These are phyloP conservation scores for Leccinum rimulosum DNA, from an alignment of 768 basidiomycete species.

Conservation along the genomic window DNA sequence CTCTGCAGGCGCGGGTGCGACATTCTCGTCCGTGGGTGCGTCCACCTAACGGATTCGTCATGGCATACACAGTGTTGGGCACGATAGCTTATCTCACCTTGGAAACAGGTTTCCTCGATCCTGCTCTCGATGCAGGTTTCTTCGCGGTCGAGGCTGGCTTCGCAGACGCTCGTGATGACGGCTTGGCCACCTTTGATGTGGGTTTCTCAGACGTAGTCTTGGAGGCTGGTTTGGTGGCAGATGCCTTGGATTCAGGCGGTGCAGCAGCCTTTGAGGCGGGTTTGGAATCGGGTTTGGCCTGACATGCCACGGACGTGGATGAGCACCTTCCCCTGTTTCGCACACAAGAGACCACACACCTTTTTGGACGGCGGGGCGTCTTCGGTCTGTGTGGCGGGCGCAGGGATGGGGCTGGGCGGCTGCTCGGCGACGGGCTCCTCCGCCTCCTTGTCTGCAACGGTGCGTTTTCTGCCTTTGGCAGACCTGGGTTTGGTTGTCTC, in stretches of 20 bases:
- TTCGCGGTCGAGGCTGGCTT: conserved; percentile 46
- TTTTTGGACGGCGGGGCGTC: conserved; percentile 63
- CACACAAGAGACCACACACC: conserved; percentile 34
- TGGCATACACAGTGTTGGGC: not conserved
- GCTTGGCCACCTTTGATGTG: conserved; percentile 39
- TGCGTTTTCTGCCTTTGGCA: conserved; percentile 56
- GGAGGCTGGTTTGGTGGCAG: conserved; percentile 30
- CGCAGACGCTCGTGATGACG: conserved; percentile 36
- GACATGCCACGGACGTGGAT: conserved; percentile 1
- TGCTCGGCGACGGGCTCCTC: conserved; percentile 35
- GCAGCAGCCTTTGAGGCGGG: conserved; percentile 23
- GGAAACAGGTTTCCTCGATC: conserved; percentile 62
- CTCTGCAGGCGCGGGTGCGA: conserved; percentile 37
- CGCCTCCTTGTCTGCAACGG: conserved; percentile 38
- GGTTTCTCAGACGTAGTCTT: conserved; percentile 39
- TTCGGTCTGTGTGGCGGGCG: conserved; percentile 36
- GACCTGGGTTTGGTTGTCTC: conserved; percentile 43
- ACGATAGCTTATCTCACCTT: conserved; percentile 40
- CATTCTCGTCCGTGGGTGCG: conserved; percentile 37
- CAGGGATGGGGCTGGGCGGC: conserved; percentile 17
- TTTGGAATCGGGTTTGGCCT: conserved; percentile 46
- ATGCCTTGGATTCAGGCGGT: conserved; percentile 36
- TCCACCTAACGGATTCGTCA: conserved; percentile 27
- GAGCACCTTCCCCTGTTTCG: conserved; percentile 4
- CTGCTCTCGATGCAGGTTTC: conserved; percentile 57